Evolutionary conservation across 495 filamentous ascomycete genomes (phyloP).

Genomic region (Aspergillus biplanus): DNA sequence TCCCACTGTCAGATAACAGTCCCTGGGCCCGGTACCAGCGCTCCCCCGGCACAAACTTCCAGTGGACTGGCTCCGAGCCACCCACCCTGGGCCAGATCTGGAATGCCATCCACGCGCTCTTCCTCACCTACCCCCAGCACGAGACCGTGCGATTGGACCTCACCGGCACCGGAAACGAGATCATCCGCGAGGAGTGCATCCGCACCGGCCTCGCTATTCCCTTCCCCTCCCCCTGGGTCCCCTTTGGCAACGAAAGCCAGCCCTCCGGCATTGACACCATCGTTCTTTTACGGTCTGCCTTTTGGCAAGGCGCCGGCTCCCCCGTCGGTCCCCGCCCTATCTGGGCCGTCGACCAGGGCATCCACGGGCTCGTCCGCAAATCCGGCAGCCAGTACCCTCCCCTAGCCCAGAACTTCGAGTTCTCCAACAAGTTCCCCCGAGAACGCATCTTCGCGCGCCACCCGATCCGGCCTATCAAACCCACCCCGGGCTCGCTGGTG

Average conservation of each 20-base stretch:
- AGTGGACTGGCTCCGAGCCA: slow-evolving; percentile 39
- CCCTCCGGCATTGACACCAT: slow-evolving; percentile 30
- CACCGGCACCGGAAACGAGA: slow-evolving; percentile 39
- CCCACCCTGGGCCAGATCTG: slow-evolving; percentile 64
- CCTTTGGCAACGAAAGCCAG: slow-evolving; percentile 29
- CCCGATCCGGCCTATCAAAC: slow-evolving; percentile 64
- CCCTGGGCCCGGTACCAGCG: slow-evolving; percentile 49
- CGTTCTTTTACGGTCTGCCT: slow-evolving; percentile 49
- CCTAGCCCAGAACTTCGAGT: slow-evolving; percentile 56
- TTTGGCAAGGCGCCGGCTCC: slow-evolving; percentile 72
- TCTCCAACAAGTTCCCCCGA: slow-evolving; percentile 56
- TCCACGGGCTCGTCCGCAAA: slow-evolving; percentile 39
- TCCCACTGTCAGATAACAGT: slow-evolving; percentile 45
- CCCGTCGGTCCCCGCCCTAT: slow-evolving; percentile 64
- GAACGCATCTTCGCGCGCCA: slow-evolving; percentile 55
- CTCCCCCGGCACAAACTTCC: slow-evolving; percentile 40
- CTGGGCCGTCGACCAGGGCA: slow-evolving; percentile 53
- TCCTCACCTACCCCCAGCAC: slow-evolving; percentile 54
- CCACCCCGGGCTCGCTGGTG: slow-evolving; percentile 59
- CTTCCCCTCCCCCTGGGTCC: slow-evolving; percentile 44
- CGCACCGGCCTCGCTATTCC: slow-evolving; percentile 54
- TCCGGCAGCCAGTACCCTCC: slow-evolving; percentile 51
- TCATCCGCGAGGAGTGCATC: slow-evolving; percentile 53
- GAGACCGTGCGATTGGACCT: slow-evolving; percentile 59
- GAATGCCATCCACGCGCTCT: slow-evolving; percentile 63